Base-by-base conservation (phyloP, 2,329 filamentous ascomycete species). In the Cladosporium colombiae region DNA sequence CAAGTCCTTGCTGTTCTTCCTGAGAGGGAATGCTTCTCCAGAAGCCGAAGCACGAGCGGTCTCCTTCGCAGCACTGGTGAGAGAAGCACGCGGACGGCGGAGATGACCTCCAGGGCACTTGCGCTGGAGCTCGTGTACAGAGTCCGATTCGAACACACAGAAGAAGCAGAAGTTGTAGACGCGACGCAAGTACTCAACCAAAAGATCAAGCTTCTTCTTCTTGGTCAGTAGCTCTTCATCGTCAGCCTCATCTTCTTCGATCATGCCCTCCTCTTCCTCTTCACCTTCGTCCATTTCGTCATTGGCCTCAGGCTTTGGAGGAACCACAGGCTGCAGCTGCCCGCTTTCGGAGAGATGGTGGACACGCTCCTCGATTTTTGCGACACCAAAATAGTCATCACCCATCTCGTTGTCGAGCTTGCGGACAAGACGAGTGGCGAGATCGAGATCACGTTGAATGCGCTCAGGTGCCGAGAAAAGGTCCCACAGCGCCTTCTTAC, bases 111-210 rank as follows among this genome's bases (percentile, higher is more conserved):
- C 95, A 29, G 95, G 93, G 73, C 95, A 99, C 80, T 99, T 98
- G 67, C 95, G 89, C 49, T 92, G 93, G 70, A 99, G 84, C 80
- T 99, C 95, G 74, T 99, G 95, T 25, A 98, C 89, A 0, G 94
- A 98, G 78, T 99, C 95, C 75, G 93, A 95, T 80, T 99, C 95
- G 72, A 99, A 98, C 5, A 99, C 96, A 77, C 95, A 99, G 82
- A 98, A 99, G 83, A 99, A 97, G 82, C 95, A 99, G 81, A 99
- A 98, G 80, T 95, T 97, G 84, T 96, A 96, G 62, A 99, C 95
- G 18, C 95, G 89, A 62, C 95, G 92, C 67, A 99, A 85, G 77
- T 99, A 99, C 80, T 99, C 95, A 62, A 98, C 95, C 78, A 97
- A 85, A 40, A 99, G 84, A 79, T 99, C 95, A 59, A 99, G 87